Percentiles rank a stretch among this genome's conserved stretches.
Evolutionary conservation across 257 asterid genomes (phyloP).

Genomic region (Solanum medicagineum): DNA sequence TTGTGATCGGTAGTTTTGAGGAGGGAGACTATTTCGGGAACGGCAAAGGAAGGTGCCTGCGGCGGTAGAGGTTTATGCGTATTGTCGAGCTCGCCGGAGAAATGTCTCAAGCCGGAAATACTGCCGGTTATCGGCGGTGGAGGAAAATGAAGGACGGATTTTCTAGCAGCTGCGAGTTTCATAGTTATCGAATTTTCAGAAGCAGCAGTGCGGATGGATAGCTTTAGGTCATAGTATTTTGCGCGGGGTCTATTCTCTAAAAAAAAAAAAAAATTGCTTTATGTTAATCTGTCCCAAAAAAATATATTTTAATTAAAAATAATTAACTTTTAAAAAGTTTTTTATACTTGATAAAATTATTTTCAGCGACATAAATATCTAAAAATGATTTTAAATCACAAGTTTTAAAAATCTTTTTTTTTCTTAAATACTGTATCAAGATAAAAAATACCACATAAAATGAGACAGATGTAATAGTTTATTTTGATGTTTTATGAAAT

Average conservation of each 20-base stretch:
- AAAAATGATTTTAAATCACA: no score
- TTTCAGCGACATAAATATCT: no score
- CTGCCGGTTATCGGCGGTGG: conserved; percentile 9
- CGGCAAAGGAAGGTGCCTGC: not conserved
- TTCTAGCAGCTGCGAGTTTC: conserved; percentile 10
- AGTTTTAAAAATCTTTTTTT: no score
- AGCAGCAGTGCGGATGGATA: not conserved
- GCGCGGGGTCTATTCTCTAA: not conserved
- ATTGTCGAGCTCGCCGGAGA: conserved; percentile 4
- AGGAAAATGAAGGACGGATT: not conserved
- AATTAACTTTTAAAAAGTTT: no score
- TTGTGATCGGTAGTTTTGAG: conserved; percentile 39
- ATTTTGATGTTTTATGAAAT: no score
- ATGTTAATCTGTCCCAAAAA: no score
- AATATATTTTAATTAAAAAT: no score
- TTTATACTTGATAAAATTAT: no score
- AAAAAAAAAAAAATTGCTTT: no score
- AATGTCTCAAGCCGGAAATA: conserved; percentile 3
- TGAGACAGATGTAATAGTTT: no score
- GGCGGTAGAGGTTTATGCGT: not conserved
- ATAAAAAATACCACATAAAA: no score
- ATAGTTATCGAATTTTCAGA: not conserved
- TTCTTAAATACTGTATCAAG: no score
- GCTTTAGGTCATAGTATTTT: not conserved
- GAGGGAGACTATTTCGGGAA: conserved; percentile 24